Evolutionary conservation across 2,329 filamentous ascomycete species (phyloP), one percentile per base, ranked within the genome.

Genomic region (Sclerotinia spermophila): DNA sequence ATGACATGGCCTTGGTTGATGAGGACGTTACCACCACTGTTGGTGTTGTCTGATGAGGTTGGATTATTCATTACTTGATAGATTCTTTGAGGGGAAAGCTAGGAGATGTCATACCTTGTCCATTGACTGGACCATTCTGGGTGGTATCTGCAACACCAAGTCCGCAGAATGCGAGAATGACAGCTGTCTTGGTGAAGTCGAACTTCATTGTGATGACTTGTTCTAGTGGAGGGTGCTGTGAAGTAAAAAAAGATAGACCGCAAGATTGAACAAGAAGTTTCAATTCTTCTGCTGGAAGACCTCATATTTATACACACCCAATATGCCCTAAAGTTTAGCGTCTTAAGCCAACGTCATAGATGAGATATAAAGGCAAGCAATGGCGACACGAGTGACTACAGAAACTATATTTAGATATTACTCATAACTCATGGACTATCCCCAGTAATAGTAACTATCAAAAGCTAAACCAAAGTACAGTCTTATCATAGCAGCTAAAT

Each of bases 201-300:
- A 66, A 35, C 62, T 66, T 53, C 62, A 66, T 66, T 17, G 17
- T 53, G n/a, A 66, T 10, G n/a, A 10, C n/a, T n/a, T 30, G 13
- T 53, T 17, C 8, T 4, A 48, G 21, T 48, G 27, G 19, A 21
- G 27, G 5, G 7, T 35, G 11, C 45, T n/a, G 27, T 35, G 17
- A n/a, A 24, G 4, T 53, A 3, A 21, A 40, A 40, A 53, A 27
- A 5, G 30, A 19, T 27, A 11, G 33, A 13, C 24, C 27, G 33
- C 5, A 17, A 19, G 24, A 21, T 27, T 10, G 17, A 35, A 21
- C 21, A 24, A 35, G 11, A 48, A 15, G 3, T 15, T 35, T 10
- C 1, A 45, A n/a, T 7, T 0, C 13, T 33, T 15, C 3, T 3
- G 15, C 1, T 4, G 44, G 45, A 4, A 15, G 24, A 21, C 10